A percentile compares a stretch with the other conserved stretches of the same genome.
Evolutionary conservation across 2,329 filamentous ascomycete genomes (phyloP).

Genomic region (Exophiala sp.): DNA sequence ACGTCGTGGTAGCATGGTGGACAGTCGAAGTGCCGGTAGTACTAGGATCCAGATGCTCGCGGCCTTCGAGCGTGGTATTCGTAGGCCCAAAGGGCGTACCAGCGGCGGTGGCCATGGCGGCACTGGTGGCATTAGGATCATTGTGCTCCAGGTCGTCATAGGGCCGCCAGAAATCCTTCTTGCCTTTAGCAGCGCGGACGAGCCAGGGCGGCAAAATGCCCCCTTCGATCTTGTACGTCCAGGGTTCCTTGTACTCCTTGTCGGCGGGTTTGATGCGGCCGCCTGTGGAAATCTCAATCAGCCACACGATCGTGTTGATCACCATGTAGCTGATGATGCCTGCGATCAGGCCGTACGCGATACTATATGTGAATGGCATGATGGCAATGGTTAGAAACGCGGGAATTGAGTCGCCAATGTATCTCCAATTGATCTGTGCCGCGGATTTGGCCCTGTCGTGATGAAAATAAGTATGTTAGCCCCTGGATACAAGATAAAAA

Average conservation of each 20-base stretch:
- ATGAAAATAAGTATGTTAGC: neutral
- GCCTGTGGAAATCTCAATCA: constrained; percentile 59
- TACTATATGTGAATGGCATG: constrained; percentile 88
- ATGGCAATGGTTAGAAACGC: constrained; percentile 77
- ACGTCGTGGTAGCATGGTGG: neutral
- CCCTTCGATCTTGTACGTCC: constrained; percentile 71
- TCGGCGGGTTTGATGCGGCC: constrained; percentile 69
- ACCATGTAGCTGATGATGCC: constrained; percentile 71
- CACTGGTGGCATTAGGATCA: neutral
- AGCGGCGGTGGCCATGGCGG: neutral
- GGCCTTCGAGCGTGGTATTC: constrained; percentile 13
- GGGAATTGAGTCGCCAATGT: constrained; percentile 75
- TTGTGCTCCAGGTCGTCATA: constrained; percentile 32
- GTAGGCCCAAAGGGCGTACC: neutral
- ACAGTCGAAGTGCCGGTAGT: neutral
- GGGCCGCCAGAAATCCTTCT: constrained; percentile 65
- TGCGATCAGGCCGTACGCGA: constrained; percentile 77
- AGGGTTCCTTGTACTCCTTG: constrained; percentile 69
- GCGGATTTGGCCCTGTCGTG: constrained; percentile 38
- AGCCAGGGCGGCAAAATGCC: constrained; percentile 72
- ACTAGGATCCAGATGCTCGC: neutral
- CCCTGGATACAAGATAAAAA: no score
- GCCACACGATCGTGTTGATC: constrained; percentile 66
- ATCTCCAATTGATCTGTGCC: constrained; percentile 81
- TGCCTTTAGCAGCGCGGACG: constrained; percentile 56